A percentile compares a stretch with the other conserved stretches of the same genome.
Conservation (phyloP, 768 basidiomycete genomes). For the Kwoniella sp. region DNA sequence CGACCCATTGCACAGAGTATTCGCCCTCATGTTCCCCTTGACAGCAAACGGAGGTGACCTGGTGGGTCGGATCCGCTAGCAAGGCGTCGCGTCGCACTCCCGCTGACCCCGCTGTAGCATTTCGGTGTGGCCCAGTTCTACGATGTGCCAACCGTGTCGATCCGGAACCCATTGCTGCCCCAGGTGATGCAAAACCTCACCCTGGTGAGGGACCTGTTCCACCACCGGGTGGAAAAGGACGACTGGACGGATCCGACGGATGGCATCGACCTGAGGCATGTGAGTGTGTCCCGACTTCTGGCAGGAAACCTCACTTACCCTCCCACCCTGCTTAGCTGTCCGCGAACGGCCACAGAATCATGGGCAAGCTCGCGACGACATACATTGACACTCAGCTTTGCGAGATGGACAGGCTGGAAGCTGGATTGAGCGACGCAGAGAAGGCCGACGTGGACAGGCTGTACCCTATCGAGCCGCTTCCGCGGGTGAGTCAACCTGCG, state of each 20-base stretch:
- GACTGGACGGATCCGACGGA: constrained; percentile 17
- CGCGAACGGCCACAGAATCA: constrained; percentile 23
- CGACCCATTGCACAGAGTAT: constrained; percentile 7
- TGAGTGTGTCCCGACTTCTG: constrained; percentile 15
- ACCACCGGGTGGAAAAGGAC: constrained; percentile 1
- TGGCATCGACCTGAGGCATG: constrained; percentile 43
- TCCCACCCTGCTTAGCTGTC: constrained; percentile 9
- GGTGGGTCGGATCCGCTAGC: constrained; percentile 12
- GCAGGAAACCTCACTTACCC: not conserved
- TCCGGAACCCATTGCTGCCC: constrained; percentile 43
- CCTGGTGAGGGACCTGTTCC: constrained; percentile 23
- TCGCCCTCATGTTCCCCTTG: constrained; percentile 20
- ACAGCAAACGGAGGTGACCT: constrained; percentile 21
- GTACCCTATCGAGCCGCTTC: constrained; percentile 23
- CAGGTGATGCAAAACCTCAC: constrained; percentile 27
- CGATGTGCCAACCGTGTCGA: constrained; percentile 41
- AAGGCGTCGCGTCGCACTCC: not conserved
- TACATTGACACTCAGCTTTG: constrained; percentile 35
- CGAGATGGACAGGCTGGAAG: constrained; percentile 28
- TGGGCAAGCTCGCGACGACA: constrained; percentile 24
- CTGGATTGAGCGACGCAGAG: constrained; percentile 1
- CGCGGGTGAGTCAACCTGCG: constrained; percentile 19
- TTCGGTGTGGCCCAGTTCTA: constrained; percentile 45
- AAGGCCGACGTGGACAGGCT: constrained; percentile 12
- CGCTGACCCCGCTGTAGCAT: constrained; percentile 25